These are phyloP conservation scores for Salix dunnii DNA, from an alignment of 345 rosid species.

Conservation along the genomic window DNA sequence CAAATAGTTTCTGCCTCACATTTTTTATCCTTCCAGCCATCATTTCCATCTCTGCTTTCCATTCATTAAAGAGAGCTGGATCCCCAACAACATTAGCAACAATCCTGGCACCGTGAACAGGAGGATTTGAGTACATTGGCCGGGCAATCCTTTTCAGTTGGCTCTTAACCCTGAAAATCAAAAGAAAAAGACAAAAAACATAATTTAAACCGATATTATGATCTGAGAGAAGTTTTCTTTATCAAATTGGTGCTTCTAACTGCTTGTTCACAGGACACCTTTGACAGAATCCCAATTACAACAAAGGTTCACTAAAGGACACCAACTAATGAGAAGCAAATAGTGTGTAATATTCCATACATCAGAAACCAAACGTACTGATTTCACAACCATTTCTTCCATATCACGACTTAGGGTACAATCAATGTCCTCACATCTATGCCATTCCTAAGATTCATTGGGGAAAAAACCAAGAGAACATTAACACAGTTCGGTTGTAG, in stretches of 20 bases:
- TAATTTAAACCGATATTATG: neutral
- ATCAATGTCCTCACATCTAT: neutral
- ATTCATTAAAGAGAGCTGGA: slow-evolving; percentile 70
- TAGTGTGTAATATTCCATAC: too few relatives aligned
- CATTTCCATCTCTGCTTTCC: slow-evolving; percentile 97
- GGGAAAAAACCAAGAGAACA: too few relatives aligned
- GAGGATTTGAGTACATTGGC: slow-evolving; percentile 98
- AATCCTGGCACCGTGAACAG: slow-evolving; percentile 89
- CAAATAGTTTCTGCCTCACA: slow-evolving; percentile 70
- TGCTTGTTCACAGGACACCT: neutral
- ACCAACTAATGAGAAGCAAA: neutral
- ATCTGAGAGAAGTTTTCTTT: neutral
- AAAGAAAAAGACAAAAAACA: neutral
- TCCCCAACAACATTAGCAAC: slow-evolving; percentile 90
- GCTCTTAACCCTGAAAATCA: slow-evolving; percentile 81
- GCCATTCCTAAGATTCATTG: too few relatives aligned
- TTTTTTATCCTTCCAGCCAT: slow-evolving; percentile 96
- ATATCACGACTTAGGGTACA: neutral
- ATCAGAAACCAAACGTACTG: too few relatives aligned
- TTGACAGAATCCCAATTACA: neutral
- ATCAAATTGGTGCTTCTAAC: neutral
- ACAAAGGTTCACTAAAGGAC: neutral
- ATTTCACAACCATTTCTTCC: neutral
- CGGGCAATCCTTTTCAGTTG: slow-evolving; percentile 93
- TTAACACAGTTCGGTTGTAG: too few relatives aligned